Evolutionary conservation across 2,329 filamentous ascomycete species (phyloP), one percentile per base, ranked within the genome.

Genomic region (Thielaviopsis cerberus): DNA sequence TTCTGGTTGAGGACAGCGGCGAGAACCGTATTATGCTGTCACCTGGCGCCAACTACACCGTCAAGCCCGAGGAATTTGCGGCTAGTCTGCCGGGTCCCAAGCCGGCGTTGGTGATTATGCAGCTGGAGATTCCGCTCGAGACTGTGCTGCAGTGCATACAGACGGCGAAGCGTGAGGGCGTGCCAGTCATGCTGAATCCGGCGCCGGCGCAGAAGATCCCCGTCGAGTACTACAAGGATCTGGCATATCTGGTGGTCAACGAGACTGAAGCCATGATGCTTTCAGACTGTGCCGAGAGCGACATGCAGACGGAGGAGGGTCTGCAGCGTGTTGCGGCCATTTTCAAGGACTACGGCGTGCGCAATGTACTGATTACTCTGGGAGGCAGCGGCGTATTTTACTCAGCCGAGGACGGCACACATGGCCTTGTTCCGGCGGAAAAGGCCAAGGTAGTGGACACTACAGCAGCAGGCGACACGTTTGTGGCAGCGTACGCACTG

Each of bases 381-480:
- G 85, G 85, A 0, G 72, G 75, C 1, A 77, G 79, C 64, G 82
- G 82, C 6, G 76, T 74, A 4, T 79, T 76, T 61, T 79, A 72
- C 62, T 69, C 71, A 20, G 74, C 72, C 8, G 68, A 69, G 52
- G 70, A 67, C 27, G 69, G 70, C 27, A 66, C 67, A 11, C 68
- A 68, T 1, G 62, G 70, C 63, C 67, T 74, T 25, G 68, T 82
- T 51, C 66, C 62, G 30, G 64, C 60, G 41, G 74, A 77, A 62
- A 73, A 69, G 63, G 65, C 70, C 5, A 73, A 83, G n/a, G 84
- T 88, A 0, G 74, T 87, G 1, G 85, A 88, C 66, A 88, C 84
- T 0, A 88, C 85, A 7, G 84, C 80, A 1, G 85, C 85, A 10
- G 85, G 85, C 0, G 85, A 88, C 68, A 86, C 85, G 0, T 88